These are phyloP conservation scores for Pichia pseudocactophila DNA, from an alignment of 805 yeast genomes.

Conservation along the genomic window DNA sequence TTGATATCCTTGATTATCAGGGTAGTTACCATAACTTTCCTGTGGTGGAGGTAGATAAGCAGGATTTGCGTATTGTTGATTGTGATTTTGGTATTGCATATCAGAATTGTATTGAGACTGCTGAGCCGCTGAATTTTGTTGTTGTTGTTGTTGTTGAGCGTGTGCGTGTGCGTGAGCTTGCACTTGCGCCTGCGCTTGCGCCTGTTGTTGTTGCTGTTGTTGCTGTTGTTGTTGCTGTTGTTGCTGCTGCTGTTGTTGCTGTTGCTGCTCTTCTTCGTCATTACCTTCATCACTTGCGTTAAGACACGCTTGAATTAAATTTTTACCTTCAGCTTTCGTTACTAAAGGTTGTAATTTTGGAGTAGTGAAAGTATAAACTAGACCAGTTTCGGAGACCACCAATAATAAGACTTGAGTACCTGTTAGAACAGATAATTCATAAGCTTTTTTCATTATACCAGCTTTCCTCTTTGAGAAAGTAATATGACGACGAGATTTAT, in stretches of 20 bases:
- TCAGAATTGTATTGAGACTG: slow-evolving; percentile 22
- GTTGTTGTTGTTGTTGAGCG: slow-evolving; percentile 25
- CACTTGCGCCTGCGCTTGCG: slow-evolving; percentile 28
- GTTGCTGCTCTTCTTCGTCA: slow-evolving; percentile 45
- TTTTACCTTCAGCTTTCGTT: slow-evolving; percentile 95
- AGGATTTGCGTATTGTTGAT: slow-evolving; percentile 7
- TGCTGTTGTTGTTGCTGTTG: slow-evolving; percentile 24
- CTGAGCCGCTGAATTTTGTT: slow-evolving; percentile 23
- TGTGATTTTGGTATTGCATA: slow-evolving; percentile 5
- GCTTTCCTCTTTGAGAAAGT: slow-evolving; percentile 97
- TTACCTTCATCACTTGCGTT: slow-evolving; percentile 89
- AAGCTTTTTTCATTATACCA: slow-evolving; percentile 99
- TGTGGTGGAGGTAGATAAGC: slow-evolving; percentile 6
- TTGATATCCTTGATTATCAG: slow-evolving; percentile 13
- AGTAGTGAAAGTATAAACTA: slow-evolving; percentile 97
- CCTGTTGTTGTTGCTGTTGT: slow-evolving; percentile 23
- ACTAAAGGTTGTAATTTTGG: slow-evolving; percentile 97
- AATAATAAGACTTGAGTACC: slow-evolving; percentile 93
- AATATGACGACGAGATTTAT: slow-evolving; percentile 94
- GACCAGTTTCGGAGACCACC: slow-evolving; percentile 97
- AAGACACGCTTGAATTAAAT: slow-evolving; percentile 90
- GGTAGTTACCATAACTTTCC: slow-evolving; percentile 10
- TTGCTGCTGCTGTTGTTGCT: slow-evolving; percentile 26
- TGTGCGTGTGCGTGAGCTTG: slow-evolving; percentile 26
- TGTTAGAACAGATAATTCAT: slow-evolving; percentile 89